Conservation (phyloP, 2,329 filamentous ascomycete genomes). For the Thyridium curvatum region DNA sequence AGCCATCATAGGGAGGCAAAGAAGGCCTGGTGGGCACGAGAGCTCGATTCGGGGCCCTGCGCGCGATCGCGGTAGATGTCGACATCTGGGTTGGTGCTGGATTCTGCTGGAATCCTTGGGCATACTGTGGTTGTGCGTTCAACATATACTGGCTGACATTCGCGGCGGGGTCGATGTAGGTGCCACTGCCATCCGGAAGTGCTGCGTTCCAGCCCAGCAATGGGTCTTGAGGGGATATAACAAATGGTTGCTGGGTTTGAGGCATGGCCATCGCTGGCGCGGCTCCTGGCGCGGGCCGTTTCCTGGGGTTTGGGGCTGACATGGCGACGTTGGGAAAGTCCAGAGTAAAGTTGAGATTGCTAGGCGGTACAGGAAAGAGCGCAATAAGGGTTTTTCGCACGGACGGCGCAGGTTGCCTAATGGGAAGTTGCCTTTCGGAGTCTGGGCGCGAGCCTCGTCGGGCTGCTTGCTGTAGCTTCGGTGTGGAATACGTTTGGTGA, state of each 20-base stretch:
- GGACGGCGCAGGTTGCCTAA: not conserved
- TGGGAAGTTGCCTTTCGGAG: no score
- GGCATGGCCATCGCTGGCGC: constrained; percentile 50
- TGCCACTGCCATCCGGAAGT: constrained; percentile 9
- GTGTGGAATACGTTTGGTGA: no score
- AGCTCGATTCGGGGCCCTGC: constrained; percentile 43
- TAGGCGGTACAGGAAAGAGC: no score
- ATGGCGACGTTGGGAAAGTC: constrained; percentile 21
- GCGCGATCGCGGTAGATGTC: constrained; percentile 45
- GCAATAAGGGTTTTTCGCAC: no score
- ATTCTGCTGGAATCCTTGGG: constrained; percentile 19
- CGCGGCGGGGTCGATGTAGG: constrained; percentile 28
- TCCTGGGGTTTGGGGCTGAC: constrained; percentile 51
- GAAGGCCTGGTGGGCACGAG: constrained; percentile 36
- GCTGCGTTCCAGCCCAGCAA: constrained; percentile 37
- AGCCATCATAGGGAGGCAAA: constrained; percentile 27
- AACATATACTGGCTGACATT: constrained; percentile 30
- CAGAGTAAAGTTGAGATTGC: no score
- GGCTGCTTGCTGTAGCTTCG: no score
- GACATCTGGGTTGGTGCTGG: constrained; percentile 11
- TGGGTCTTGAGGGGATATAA: constrained; percentile 40
- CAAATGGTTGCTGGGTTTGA: constrained; percentile 42
- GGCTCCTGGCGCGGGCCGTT: constrained; percentile 68
- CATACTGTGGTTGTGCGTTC: constrained; percentile 23
- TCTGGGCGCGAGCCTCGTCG: no score